These are phyloP conservation scores for Gentiana macrophylla DNA, from an alignment of 257 asterid genomes.

Conservation along the genomic window DNA sequence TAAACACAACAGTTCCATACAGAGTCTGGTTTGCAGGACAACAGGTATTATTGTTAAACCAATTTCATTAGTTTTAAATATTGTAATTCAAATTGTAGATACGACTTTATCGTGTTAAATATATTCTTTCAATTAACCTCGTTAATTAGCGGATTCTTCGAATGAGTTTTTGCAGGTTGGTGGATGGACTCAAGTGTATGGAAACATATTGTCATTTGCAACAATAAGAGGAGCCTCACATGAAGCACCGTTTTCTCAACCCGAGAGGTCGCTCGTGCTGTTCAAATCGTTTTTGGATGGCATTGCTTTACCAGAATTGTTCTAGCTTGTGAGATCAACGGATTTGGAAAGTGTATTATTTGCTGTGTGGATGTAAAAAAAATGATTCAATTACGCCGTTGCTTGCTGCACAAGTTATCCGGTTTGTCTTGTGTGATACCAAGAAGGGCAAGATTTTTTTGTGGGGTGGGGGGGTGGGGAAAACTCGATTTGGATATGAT, in stretches of 20 bases:
- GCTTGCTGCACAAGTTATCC: no score
- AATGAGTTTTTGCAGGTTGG: constrained; percentile 40
- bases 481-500: no score
- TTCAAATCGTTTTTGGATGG: constrained; percentile 68
- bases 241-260: constrained; percentile 85
- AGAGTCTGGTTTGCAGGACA: constrained; percentile 72
- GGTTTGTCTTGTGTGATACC: no score
- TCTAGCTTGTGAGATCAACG: constrained; percentile 13
- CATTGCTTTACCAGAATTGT: constrained; percentile 51
- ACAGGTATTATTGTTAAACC: constrained; percentile 36
- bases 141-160: not conserved
- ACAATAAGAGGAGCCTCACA: constrained; percentile 77
- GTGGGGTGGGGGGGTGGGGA: no score
- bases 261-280: constrained; percentile 62
- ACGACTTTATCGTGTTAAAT: not conserved
- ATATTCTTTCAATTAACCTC: not conserved
- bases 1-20: constrained; percentile 45
- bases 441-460: no score
- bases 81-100: no score
- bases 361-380: no score
- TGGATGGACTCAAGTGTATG: constrained; percentile 73
- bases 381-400: no score
- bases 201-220: constrained; percentile 47
- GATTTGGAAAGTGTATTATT: not conserved
- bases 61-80: no score